These are phyloP conservation scores for Sordariomycetes sp. DNA, from an alignment of 2,329 filamentous ascomycete species.

Conservation along the genomic window DNA sequence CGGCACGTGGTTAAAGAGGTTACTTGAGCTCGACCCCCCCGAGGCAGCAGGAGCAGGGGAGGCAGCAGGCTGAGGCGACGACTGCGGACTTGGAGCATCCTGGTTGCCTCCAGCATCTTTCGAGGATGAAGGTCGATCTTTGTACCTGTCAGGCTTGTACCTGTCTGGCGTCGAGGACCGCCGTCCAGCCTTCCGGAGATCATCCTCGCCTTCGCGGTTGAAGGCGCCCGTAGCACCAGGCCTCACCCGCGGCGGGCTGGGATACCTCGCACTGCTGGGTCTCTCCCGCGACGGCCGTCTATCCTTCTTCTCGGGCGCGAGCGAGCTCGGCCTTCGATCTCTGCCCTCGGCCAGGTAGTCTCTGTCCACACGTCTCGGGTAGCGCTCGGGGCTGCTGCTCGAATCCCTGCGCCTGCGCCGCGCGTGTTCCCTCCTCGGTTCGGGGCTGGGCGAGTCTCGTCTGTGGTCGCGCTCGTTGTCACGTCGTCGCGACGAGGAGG, in stretches of 20 bases:
- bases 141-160: slow-evolving; percentile 8
- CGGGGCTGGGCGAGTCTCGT: slow-evolving; percentile 1
- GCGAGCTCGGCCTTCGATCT: neutral
- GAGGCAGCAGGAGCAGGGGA: neutral
- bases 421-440: neutral
- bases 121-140: slow-evolving; percentile 1
- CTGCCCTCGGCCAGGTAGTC: slow-evolving; percentile 2
- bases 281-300: neutral
- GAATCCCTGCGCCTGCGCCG: slow-evolving; percentile 2
- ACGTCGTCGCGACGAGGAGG: neutral
- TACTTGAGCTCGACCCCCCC: neutral
- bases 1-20: slow-evolving; percentile 14
- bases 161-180: slow-evolving; percentile 8
- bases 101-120: no score
- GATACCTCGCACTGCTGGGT: neutral
- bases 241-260: neutral
- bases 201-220: slow-evolving; percentile 1
- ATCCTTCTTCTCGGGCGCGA: no score
- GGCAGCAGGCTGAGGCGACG: neutral
- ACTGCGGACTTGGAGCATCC: neutral
- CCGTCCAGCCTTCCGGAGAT: slow-evolving; percentile 1
- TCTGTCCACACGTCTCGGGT: neutral
- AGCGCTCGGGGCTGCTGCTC: slow-evolving; percentile 1
- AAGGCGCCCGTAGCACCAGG: slow-evolving; percentile 1
- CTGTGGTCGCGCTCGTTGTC: neutral